A percentile compares a stretch with the other conserved stretches of the same genome.
These are phyloP conservation scores for Syncephalastrum contaminatum DNA, from an alignment of 371 early-diverging fungal species.

Conservation along the genomic window DNA sequence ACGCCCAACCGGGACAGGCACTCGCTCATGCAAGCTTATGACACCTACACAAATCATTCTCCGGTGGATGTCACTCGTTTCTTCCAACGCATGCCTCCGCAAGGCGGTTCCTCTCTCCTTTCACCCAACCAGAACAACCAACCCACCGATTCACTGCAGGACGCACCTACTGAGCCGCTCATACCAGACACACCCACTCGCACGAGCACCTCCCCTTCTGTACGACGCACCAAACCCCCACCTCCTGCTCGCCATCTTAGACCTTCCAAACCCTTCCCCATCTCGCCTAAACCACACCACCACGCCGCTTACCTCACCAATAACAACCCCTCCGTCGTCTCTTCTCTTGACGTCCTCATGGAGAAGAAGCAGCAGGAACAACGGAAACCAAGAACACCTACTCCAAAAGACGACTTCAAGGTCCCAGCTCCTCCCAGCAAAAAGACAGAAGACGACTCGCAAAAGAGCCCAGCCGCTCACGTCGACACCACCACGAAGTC, in stretches of 20 bases:
- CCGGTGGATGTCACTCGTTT: conserved; percentile 10
- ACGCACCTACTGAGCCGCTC: conserved; percentile 19
- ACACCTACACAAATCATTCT: conserved; percentile 8
- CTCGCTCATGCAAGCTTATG: conserved; percentile 16
- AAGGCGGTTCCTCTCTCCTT: background rate
- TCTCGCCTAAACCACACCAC: background rate
- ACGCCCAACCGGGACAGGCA: conserved; percentile 7
- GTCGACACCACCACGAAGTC: background rate
- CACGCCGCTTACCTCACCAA: conserved; percentile 1
- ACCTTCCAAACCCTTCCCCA: background rate
- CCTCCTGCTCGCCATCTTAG: too few relatives aligned
- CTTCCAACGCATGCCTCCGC: conserved; percentile 5
- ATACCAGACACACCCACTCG: background rate
- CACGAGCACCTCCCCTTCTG: background rate
- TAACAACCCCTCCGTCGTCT: too few relatives aligned
- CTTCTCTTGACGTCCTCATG: too few relatives aligned
- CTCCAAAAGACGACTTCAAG: too few relatives aligned
- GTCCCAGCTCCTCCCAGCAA: too few relatives aligned
- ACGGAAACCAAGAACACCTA: too few relatives aligned
- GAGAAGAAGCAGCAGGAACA: too few relatives aligned
- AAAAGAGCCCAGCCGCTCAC: background rate
- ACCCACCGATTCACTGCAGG: conserved; percentile 12
- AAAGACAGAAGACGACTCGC: background rate
- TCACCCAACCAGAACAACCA: conserved; percentile 1
- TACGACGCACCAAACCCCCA: background rate